Conservation (phyloP, 306 rosid species). For the Vigna reflexopilosa region DNA sequence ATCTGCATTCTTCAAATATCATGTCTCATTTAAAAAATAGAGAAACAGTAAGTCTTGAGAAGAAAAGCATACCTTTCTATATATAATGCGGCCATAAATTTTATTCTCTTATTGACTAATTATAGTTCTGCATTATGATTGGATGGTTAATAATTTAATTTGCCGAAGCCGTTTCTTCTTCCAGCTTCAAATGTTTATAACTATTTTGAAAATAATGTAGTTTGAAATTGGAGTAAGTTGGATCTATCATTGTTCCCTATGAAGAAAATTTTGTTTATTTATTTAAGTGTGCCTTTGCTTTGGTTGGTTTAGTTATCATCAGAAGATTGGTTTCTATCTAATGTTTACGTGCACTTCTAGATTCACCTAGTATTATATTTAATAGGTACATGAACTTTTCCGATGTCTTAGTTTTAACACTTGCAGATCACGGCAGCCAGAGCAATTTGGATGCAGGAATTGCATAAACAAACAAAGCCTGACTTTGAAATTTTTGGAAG, state of each 20-base stretch:
- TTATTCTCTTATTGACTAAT: not conserved
- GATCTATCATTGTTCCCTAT: slow-evolving; percentile 13
- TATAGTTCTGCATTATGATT: slow-evolving; percentile 20
- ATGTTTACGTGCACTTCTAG: slow-evolving; percentile 12
- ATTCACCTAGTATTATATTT: slow-evolving; percentile 9
- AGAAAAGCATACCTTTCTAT: not conserved
- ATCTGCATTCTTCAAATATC: slow-evolving; percentile 11
- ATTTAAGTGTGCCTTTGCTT: slow-evolving; percentile 1
- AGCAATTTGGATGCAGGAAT: slow-evolving; percentile 94
- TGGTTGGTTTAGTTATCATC: slow-evolving; percentile 31
- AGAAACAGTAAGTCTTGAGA: not conserved
- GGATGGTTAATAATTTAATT: slow-evolving; percentile 19
- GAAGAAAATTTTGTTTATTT: slow-evolving; percentile 22
- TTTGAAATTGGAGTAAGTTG: not conserved
- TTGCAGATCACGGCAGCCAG: slow-evolving; percentile 85
- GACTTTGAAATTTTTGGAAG: slow-evolving; percentile 62
- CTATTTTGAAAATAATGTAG: not conserved
- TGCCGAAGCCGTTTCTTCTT: slow-evolving; percentile 15
- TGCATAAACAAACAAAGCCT: slow-evolving; percentile 70
- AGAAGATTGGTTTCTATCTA: not conserved
- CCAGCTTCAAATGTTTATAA: not conserved
- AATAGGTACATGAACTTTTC: slow-evolving; percentile 32
- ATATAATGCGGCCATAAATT: not conserved
- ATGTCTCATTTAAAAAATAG: not conserved
- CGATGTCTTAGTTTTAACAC: slow-evolving; percentile 38